Evolutionary conservation across 371 early-diverging fungal species (phyloP).

Genomic region (Phascolomyces articulosus): DNA sequence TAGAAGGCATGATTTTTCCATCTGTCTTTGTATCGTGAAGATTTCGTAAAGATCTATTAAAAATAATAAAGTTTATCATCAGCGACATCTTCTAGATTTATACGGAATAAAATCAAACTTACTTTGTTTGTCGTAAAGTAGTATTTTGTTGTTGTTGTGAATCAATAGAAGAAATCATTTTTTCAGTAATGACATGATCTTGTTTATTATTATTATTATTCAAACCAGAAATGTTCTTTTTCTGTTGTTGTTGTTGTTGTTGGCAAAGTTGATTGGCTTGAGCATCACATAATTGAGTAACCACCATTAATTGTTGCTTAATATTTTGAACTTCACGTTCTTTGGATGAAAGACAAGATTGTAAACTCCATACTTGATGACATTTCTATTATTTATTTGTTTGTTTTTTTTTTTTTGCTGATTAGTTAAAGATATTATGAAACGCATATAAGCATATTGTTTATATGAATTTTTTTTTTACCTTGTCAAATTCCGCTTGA

Average conservation of each 20-base stretch:
- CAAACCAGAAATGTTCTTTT: too few relatives aligned
- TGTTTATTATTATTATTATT: neutral
- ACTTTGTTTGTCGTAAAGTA: constrained; percentile 7
- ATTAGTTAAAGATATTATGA: too few relatives aligned
- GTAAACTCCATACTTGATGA: constrained; percentile 22
- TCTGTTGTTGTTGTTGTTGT: constrained; percentile 1
- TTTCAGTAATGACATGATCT: neutral
- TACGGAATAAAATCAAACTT: neutral
- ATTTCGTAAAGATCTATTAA: neutral
- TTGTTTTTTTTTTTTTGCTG: neutral
- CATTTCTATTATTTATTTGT: constrained; percentile 14
- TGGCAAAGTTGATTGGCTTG: constrained; percentile 20
- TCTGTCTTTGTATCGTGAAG: neutral
- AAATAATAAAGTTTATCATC: neutral
- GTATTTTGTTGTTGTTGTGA: neutral
- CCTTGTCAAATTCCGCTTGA: constrained; percentile 21
- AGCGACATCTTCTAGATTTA: neutral
- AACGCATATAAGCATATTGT: too few relatives aligned
- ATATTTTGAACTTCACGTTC: constrained; percentile 33
- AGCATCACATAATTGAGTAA: constrained; percentile 22
- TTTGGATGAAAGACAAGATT: constrained; percentile 29
- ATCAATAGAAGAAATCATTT: neutral
- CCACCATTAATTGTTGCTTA: constrained; percentile 19
- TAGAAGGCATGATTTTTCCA: neutral
- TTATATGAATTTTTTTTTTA: neutral